Evolutionary conservation across 1,139 yeast species (phyloP), one percentile per base, ranked within the genome.

Genomic region (Blastobotrys illinoisensis): DNA sequence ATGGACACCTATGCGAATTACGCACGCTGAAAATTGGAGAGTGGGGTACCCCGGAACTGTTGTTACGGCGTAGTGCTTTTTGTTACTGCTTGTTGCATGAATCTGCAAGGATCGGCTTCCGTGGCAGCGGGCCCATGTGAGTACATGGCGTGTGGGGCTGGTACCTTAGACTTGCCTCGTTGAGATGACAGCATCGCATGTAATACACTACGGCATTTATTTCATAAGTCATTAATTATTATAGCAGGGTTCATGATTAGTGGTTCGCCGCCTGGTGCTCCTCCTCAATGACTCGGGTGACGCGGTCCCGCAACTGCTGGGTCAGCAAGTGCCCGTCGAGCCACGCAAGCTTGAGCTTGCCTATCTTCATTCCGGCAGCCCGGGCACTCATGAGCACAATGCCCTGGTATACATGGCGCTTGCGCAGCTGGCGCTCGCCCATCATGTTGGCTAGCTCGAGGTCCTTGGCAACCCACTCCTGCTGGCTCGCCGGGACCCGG

Each of bases 401-500:
- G 40, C 62, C 63, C 48, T 61, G 64, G 46, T 60, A 60, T 13
- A 57, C 53, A 23, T 40, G 49, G 18, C 61, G 54, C 43, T 52
- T 54, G 19, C 47, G 18, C 14, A 23, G 18, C 16, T 46, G 44
- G 11, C 18, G 32, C 7, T 18, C 16, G 28, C 51, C 50, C 51
- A 54, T 14, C 48, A 20, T 24, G 18, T 40, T 36, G 45, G 52
- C 58, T 48, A 61, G 64, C 53, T 58, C 54, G 18, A 45, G 32
- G 48, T 63, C 63, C 47, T 49, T 56, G 26, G 57, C 52, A 21
- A 50, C 53, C 68, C 68, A 65, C 20, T 53, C 43, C 36, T 46
- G 26, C 45, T 64, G 66, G 52, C 54, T 57, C 24, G 47, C 46
- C 28, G 44, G 43, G 1, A 60, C 47, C 32, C 61, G 60, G 0